Conservation (phyloP, 345 rosid species). For the Isatis tinctoria region DNA sequence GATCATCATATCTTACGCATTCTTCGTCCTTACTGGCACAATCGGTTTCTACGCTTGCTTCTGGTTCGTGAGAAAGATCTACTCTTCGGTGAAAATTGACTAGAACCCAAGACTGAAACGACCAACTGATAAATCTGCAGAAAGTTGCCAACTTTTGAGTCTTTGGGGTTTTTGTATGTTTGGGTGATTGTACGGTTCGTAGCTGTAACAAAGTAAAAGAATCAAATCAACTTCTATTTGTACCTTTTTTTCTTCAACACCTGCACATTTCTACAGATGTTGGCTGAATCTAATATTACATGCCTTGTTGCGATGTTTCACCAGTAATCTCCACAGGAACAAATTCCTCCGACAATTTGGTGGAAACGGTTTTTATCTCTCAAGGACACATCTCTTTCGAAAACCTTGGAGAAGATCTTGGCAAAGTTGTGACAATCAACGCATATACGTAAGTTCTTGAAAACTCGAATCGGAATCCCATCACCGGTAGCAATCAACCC, state of each 20-base stretch:
- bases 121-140: constrained; percentile 2
- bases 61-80: constrained; percentile 94
- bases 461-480: constrained; percentile 53
- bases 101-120: constrained; percentile 35
- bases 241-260: constrained; percentile 7
- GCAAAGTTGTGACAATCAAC: constrained; percentile 93
- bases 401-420: constrained; percentile 59
- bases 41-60: constrained; percentile 97
- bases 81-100: constrained; percentile 93
- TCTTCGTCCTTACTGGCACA: constrained; percentile 90
- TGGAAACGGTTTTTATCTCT: constrained; percentile 85
- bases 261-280: constrained; percentile 14
- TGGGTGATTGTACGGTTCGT: constrained; percentile 23
- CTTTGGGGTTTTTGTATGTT: constrained; percentile 31
- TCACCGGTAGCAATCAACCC: constrained; percentile 54
- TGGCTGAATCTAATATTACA: constrained; percentile 16
- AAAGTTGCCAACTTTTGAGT: constrained; percentile 26
- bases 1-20: constrained; percentile 80
- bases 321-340: constrained; percentile 92
- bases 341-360: constrained; percentile 31
- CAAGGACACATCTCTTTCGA: constrained; percentile 49
- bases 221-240: constrained; percentile 18
- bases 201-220: constrained; percentile 31
- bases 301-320: constrained; percentile 23
- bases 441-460: constrained; percentile 80